phyloP scores from a whole-genome alignment of 495 filamentous ascomycete species.

The Massariosphaeria phaeospora region DNA sequence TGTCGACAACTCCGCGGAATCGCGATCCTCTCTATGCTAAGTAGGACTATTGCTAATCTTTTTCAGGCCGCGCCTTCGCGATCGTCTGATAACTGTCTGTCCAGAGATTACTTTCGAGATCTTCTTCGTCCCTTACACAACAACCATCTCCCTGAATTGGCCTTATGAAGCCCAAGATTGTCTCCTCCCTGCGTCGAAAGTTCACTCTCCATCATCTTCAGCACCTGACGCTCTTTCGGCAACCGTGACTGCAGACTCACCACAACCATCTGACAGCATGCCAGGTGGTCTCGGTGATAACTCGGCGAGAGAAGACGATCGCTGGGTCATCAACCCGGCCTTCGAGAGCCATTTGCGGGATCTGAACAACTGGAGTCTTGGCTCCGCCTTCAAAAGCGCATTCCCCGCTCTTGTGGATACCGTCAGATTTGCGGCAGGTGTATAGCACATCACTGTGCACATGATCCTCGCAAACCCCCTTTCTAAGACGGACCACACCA shows the following conservation, averaged over 20 bases:
- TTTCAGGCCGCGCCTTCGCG: constrained; percentile 59
- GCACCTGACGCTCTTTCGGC: constrained; percentile 21
- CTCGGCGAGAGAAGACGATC: constrained; percentile 47
- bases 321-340: constrained; percentile 69
- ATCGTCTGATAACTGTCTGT: constrained; percentile 50
- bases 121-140: constrained; percentile 75
- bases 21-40: background rate
- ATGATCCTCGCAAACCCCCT: too few relatives aligned
- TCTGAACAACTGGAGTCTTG: constrained; percentile 72
- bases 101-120: constrained; percentile 59
- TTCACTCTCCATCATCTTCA: constrained; percentile 6
- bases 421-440: constrained; percentile 42
- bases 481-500: too few relatives aligned
- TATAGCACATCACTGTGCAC: too few relatives aligned
- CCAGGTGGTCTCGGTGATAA: constrained; percentile 35
- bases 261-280: constrained; percentile 7
- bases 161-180: constrained; percentile 54
- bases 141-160: constrained; percentile 70
- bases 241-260: constrained; percentile 21
- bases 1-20: background rate
- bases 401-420: constrained; percentile 59
- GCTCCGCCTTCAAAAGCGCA: constrained; percentile 57
- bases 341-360: constrained; percentile 69
- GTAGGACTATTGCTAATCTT: background rate
- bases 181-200: constrained; percentile 31